phyloP scores from a whole-genome alignment of 2,329 filamentous ascomycete genomes.

The Sporothrix euskadiensis region DNA sequence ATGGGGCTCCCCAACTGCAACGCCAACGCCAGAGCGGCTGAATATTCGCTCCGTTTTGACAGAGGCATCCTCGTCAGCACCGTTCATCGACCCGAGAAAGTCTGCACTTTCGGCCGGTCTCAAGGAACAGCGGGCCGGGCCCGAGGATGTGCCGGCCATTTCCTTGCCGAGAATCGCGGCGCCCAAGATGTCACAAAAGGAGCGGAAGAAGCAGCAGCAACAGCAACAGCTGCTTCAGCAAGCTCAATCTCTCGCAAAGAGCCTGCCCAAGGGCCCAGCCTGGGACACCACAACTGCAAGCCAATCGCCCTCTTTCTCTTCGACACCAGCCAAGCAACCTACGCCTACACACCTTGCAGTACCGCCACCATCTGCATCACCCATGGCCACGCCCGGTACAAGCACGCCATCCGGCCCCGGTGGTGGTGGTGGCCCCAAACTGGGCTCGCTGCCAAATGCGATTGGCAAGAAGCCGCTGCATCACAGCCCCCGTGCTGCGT shows the following conservation, averaged over 20 bases:
- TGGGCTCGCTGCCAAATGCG: conserved; percentile 38
- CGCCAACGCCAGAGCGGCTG: conserved; percentile 57
- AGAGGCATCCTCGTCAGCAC: conserved; percentile 47
- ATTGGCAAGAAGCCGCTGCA: conserved; percentile 45
- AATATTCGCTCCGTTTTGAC: conserved; percentile 77
- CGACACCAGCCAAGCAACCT: conserved; percentile 30
- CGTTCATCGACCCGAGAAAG: conserved; percentile 38
- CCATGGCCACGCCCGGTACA: background rate
- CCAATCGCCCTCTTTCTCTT: conserved; percentile 29
- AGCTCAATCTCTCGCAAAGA: conserved; percentile 45
- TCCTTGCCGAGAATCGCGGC: conserved; percentile 42
- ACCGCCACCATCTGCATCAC: background rate
- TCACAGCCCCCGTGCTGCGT: conserved; percentile 52
- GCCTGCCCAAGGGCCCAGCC: conserved; percentile 28
- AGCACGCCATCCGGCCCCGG: background rate
- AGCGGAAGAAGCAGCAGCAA: conserved; percentile 78
- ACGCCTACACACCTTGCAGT: conserved; percentile 19
- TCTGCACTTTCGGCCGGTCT: conserved; percentile 58
- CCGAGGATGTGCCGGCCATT: background rate
- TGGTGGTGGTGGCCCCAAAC: conserved; percentile 43
- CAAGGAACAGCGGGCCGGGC: conserved; percentile 48
- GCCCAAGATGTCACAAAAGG: conserved; percentile 81
- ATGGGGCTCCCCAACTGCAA: conserved; percentile 54
- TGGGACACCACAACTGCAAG: conserved; percentile 38
- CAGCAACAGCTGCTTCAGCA: conserved; percentile 61